Evolutionary conservation across 306 rosid genomes (phyloP).

Genomic region (Pyrus bretschneideri): DNA sequence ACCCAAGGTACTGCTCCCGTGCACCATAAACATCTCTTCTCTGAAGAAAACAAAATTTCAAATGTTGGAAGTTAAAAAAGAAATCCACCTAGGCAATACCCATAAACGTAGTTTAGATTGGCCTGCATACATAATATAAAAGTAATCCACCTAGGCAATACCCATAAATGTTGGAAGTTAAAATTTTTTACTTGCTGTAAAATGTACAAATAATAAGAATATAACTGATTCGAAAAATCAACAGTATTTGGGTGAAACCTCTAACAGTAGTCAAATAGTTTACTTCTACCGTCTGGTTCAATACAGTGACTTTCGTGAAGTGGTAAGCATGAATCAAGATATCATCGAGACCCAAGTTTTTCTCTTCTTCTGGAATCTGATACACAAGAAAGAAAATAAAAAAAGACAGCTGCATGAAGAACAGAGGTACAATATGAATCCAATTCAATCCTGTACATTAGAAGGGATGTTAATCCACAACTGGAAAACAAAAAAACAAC

Average conservation of each 20-base stretch:
- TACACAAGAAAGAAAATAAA: neutral
- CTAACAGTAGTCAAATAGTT: neutral
- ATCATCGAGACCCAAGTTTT: conserved; percentile 57
- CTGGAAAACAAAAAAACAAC: no score
- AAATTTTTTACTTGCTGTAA: no score
- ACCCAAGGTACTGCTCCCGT: conserved; percentile 96
- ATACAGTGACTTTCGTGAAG: conserved; percentile 60
- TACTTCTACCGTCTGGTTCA: conserved; percentile 49
- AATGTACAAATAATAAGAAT: no score
- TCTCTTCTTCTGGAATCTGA: conserved; percentile 84
- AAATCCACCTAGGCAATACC: neutral
- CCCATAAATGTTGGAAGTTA: no score
- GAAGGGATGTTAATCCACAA: neutral
- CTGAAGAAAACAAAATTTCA: conserved; percentile 26
- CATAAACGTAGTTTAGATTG: no score
- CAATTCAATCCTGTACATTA: neutral
- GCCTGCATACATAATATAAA: no score
- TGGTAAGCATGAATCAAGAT: conserved; percentile 88
- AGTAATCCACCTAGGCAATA: no score
- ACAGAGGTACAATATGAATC: neutral
- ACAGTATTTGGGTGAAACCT: neutral
- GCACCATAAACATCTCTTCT: conserved; percentile 87
- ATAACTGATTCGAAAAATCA: neutral
- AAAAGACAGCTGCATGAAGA: conserved; percentile 3
- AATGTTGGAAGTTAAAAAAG: neutral